phyloP scores from a whole-genome alignment of 352 stramenopile species.

The Globisporangium acanthophoron region DNA sequence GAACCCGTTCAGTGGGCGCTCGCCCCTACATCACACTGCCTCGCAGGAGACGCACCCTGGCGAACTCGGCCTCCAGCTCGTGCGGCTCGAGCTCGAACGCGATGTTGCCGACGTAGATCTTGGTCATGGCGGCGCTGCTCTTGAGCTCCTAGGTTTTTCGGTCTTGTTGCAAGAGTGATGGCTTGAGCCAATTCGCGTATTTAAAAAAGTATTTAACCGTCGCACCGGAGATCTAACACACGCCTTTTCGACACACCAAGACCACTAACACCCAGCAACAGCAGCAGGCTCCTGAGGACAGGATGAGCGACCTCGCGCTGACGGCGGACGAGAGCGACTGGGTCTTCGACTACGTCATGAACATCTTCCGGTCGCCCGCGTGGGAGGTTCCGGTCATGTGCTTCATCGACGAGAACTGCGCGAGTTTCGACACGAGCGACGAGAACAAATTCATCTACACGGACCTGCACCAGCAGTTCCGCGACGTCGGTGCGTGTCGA shows the following conservation, averaged over 20 bases:
- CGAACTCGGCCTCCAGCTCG: slow-evolving; percentile 45
- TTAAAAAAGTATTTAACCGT: not conserved
- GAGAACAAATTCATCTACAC: slow-evolving; percentile 90
- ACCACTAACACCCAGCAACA: too few species aligned
- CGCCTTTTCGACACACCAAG: too few species aligned
- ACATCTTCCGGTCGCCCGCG: slow-evolving; percentile 80
- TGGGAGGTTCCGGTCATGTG: slow-evolving; percentile 88
- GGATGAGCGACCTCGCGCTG: slow-evolving; percentile 28
- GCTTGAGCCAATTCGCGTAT: not conserved
- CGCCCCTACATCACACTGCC: not conserved
- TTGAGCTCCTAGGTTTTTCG: slow-evolving; percentile 6
- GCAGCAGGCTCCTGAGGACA: not conserved
- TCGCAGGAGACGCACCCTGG: slow-evolving; percentile 22
- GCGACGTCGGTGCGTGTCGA: slow-evolving; percentile 32
- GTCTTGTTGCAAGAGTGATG: not conserved
- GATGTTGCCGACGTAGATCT: slow-evolving; percentile 65
- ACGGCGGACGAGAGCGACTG: slow-evolving; percentile 69
- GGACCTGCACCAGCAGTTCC: slow-evolving; percentile 80
- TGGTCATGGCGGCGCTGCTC: slow-evolving; percentile 33
- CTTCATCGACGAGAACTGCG: slow-evolving; percentile 89
- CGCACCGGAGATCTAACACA: not conserved
- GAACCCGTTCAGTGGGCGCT: not conserved
- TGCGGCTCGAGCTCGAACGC: slow-evolving; percentile 39
- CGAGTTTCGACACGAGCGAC: slow-evolving; percentile 83
- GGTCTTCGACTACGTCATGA: slow-evolving; percentile 88